phyloP scores from a whole-genome alignment of 2,329 filamentous ascomycete species.

The Fusarium kyushuense region DNA sequence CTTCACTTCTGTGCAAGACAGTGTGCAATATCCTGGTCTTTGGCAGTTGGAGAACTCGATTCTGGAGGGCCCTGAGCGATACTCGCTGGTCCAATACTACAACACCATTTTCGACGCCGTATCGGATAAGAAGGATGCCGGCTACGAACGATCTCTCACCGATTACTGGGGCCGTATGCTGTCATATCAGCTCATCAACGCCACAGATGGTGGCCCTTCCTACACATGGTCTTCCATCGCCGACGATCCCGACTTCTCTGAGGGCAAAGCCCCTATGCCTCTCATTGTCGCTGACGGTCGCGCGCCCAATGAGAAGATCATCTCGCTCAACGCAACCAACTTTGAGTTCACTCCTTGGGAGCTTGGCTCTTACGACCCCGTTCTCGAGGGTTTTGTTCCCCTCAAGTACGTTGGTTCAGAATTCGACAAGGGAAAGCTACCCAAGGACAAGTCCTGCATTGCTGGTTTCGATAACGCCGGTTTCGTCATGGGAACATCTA shows the following conservation, averaged over 20 bases:
- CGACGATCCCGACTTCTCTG: slow-evolving; percentile 58
- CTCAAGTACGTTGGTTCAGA: slow-evolving; percentile 71
- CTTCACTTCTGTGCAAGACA: slow-evolving; percentile 71
- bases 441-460: slow-evolving; percentile 60
- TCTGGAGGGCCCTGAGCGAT: slow-evolving; percentile 55
- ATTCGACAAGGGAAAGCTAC: slow-evolving; percentile 63
- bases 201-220: slow-evolving; percentile 75
- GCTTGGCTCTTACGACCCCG: slow-evolving; percentile 72
- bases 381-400: slow-evolving; percentile 69
- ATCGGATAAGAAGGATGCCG: slow-evolving; percentile 55
- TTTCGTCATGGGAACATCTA: slow-evolving; percentile 85
- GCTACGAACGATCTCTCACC: slow-evolving; percentile 74
- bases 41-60: slow-evolving; percentile 60
- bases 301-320: slow-evolving; percentile 57
- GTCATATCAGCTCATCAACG: slow-evolving; percentile 87
- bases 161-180: slow-evolving; percentile 91
- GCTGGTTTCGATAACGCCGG: slow-evolving; percentile 82
- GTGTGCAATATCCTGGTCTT: slow-evolving; percentile 52
- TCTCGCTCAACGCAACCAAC: slow-evolving; percentile 68
- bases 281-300: slow-evolving; percentile 64
- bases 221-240: slow-evolving; percentile 83
- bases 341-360: slow-evolving; percentile 76
- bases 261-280: slow-evolving; percentile 60
- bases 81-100: slow-evolving; percentile 57
- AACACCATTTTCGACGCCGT: slow-evolving; percentile 53